phyloP scores from a whole-genome alignment of 495 filamentous ascomycete genomes.

The Penicillium fimorum region DNA sequence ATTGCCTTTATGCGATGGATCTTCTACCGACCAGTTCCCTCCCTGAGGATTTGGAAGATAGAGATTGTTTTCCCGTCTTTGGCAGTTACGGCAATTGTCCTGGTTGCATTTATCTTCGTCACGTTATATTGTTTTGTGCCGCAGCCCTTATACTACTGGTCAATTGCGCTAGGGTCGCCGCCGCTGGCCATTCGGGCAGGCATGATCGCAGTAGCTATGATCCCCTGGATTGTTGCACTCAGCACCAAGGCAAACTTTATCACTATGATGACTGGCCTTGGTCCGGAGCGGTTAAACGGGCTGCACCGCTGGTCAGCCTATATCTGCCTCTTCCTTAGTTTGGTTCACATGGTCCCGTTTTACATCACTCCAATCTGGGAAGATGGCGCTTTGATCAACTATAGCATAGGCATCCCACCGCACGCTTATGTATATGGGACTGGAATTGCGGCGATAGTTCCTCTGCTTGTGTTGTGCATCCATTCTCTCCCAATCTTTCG shows the following conservation, averaged over 20 bases:
- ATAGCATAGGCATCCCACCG: slow-evolving; percentile 61
- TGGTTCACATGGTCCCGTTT: slow-evolving; percentile 85
- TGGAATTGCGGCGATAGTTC: slow-evolving; percentile 81
- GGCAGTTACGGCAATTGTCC: slow-evolving; percentile 62
- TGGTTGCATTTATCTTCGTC: slow-evolving; percentile 65
- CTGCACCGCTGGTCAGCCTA: slow-evolving; percentile 94
- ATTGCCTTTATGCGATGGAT: slow-evolving; percentile 78
- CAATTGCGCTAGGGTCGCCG: slow-evolving; percentile 80
- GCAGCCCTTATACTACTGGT: slow-evolving; percentile 80
- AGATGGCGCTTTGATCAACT: slow-evolving; percentile 64
- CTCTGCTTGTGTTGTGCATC: slow-evolving; percentile 75
- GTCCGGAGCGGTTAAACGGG: slow-evolving; percentile 88
- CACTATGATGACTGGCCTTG: slow-evolving; percentile 81
- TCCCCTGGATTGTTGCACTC: slow-evolving; percentile 87
- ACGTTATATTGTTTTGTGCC: slow-evolving; percentile 80
- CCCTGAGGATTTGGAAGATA: slow-evolving; percentile 57
- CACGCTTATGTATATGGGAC: slow-evolving; percentile 75
- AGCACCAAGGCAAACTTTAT: slow-evolving; percentile 91
- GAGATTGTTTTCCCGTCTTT: slow-evolving; percentile 75
- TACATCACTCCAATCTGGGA: slow-evolving; percentile 87
- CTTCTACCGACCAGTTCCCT: slow-evolving; percentile 80
- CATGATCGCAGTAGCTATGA: slow-evolving; percentile 92
- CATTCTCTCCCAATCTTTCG: slow-evolving; percentile 74
- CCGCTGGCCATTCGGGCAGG: slow-evolving; percentile 86
- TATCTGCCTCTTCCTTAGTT: slow-evolving; percentile 74